Base-by-base conservation (phyloP, 2,329 filamentous ascomycete species). In the Cyphellophora attinorum region DNA sequence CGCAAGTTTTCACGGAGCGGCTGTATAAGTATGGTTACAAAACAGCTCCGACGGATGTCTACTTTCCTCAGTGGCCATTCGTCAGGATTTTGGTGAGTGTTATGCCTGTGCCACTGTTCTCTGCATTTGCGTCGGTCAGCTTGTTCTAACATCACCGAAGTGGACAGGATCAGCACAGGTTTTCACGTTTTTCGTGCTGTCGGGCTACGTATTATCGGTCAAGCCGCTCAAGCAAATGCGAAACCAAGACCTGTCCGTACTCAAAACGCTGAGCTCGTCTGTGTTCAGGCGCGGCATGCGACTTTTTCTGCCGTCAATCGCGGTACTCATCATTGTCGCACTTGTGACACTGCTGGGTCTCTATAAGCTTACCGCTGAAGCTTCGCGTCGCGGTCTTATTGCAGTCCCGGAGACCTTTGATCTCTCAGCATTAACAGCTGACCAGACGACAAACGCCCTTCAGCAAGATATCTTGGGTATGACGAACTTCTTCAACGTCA, bases 151-250 rank as follows among this genome's bases (percentile, higher is more conserved):
- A n/a, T n/a, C n/a, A n/a, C n/a, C n/a, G n/a, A n/a, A n/a, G 11
- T 43, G 31, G 29, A 37, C 39, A 17, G 42, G 42, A 25, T 34
- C 36, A 25, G 39, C 40, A 13, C 28, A 32, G 38, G 62, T 67
- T 11, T 55, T 57, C 29, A 59, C 66, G 23, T 67, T 67, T 50
- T 67, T 67, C 44, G 57, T 67, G 19, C 58, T 67, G 16, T 65
- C 61, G 6, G 64, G 63, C 33, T 67, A 67, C 37, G 62, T 64
- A n/a, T 52, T 67, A 30, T 63, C 61, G 17, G 58, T 59, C 37
- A 60, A 59, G 37, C 58, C 58, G 3, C 40, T 62, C 34, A 62
- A 56, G 40, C 49, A 54, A 23, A 59, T 62, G 34, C 57, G 55
- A 21, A 53, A 39, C 37, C 49, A 53, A 27, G 50, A 55, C 8